phyloP scores from a whole-genome alignment of 345 rosid genomes.

The Trapa incisa region DNA sequence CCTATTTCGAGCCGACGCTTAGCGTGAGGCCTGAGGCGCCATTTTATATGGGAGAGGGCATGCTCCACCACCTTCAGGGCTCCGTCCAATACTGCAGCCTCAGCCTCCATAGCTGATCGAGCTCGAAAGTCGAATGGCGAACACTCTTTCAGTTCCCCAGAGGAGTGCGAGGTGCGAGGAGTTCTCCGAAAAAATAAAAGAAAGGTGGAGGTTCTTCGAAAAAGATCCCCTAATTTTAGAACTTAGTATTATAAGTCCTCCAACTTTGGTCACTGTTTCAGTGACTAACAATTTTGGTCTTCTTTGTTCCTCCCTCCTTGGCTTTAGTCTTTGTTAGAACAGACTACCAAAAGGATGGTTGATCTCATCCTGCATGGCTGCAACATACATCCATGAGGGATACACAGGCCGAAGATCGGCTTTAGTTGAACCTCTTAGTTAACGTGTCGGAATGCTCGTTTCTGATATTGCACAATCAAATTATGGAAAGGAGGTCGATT shows the following conservation, averaged over 20 bases:
- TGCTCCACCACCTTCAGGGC: constrained; percentile 30
- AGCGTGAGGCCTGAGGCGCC: constrained; percentile 53
- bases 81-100: constrained; percentile 31
- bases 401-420: too few species aligned
- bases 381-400: too few species aligned
- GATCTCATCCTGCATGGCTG: too few species aligned
- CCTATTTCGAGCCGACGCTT: constrained; percentile 71
- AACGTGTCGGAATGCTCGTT: too few species aligned
- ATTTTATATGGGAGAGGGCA: constrained; percentile 43
- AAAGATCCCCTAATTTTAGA: not conserved
- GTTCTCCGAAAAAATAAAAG: too few species aligned
- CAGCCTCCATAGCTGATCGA: constrained; percentile 6
- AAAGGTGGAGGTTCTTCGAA: not conserved
- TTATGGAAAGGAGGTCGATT: too few species aligned
- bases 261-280: not conserved
- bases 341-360: too few species aligned
- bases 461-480: too few species aligned
- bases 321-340: too few species aligned
- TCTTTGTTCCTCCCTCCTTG: not conserved
- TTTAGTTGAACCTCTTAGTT: too few species aligned
- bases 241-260: not conserved
- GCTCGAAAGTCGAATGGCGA: not conserved
- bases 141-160: not conserved
- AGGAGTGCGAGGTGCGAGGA: not conserved
- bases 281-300: not conserved